phyloP scores from a whole-genome alignment of 208 protist genomes.

The Leishmania amazonensis region DNA sequence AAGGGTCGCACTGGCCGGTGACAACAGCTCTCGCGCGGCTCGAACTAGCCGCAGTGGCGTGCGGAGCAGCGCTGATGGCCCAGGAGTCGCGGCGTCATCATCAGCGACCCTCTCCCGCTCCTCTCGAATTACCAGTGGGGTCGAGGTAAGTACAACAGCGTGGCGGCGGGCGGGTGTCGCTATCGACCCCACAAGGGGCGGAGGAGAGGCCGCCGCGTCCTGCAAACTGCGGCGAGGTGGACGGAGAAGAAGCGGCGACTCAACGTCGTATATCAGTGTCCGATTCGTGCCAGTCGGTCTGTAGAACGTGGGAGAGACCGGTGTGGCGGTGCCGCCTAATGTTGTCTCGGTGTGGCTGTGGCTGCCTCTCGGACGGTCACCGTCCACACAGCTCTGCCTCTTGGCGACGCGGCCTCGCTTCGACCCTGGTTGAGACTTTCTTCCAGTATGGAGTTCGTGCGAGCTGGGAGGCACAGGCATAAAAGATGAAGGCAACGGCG shows the following conservation, averaged over 20 bases:
- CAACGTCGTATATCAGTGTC: constrained; percentile 18
- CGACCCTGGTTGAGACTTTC: neutral
- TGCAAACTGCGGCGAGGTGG: neutral
- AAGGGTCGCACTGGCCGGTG: constrained; percentile 25
- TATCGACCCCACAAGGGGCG: neutral
- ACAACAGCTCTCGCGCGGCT: constrained; percentile 19
- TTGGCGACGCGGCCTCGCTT: constrained; percentile 14
- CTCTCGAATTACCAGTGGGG: constrained; percentile 39
- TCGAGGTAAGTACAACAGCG: constrained; percentile 37
- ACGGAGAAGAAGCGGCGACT: neutral
- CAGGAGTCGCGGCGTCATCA: neutral
- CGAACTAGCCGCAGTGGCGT: constrained; percentile 19
- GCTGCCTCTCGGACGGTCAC: neutral
- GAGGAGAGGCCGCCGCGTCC: neutral
- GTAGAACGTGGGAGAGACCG: neutral
- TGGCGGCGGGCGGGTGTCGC: constrained; percentile 26
- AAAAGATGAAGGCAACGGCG: constrained; percentile 7
- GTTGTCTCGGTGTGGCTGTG: neutral
- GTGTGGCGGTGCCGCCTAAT: neutral
- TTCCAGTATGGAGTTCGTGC: neutral
- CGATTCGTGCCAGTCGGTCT: constrained; percentile 8
- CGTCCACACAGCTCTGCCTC: neutral
- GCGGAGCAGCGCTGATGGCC: neutral
- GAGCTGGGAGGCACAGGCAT: neutral
- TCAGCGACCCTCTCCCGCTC: neutral